Base-by-base conservation (phyloP, 164 flowering plant species). In the Buxus sempervirens region DNA sequence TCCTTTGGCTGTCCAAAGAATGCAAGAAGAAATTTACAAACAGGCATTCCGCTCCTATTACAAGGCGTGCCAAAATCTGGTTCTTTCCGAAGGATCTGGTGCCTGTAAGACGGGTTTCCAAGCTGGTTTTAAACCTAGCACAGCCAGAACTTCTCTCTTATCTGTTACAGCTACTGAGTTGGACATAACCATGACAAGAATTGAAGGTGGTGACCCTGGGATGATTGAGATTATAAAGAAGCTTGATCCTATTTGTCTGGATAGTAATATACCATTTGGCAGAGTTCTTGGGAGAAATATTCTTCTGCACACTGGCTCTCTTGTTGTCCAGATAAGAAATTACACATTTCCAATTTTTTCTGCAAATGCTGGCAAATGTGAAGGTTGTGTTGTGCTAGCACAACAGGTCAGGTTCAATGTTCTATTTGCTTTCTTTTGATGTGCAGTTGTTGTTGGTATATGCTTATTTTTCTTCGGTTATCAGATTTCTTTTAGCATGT, bases 181-280 rank as follows among this genome's bases (percentile, higher is more conserved):
- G 72, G 98, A 93, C 68, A 63, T 91, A 28, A 91, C 82, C 74
- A 81, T 91, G 82, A 83, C 86, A 7, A 80, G 72, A 70, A 84
- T 96, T 82, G 96, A 88, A 75, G 98, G 96, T 68, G 98, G 93
- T 72, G 93, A 89, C 64, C 76, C 76, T 70, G 99, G 99, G 69
- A 93, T 96, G 95, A 80, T 96, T 67, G 96, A 88, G 64, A 77
- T 91, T 69, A 24, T 96, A 60, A 88, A 80, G 81, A 88, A 79
- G 77, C 97, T 93, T 75, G 99, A 96, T 74, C 93, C 98, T 63
- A 80, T 93, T 9, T 77, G 79, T 76, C 72, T 54, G 65, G 90
- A 86, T 57, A 79, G 82, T 66, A 75, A 84, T 27, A 82, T 96
- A 75, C 99, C 99, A 64, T 93, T 96, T 83, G 87, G 97, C 54